Percentiles rank a stretch among this genome's conserved stretches.
Evolutionary conservation across 2,329 filamentous ascomycete genomes (phyloP).

Genomic region (Fusarium sp.): DNA sequence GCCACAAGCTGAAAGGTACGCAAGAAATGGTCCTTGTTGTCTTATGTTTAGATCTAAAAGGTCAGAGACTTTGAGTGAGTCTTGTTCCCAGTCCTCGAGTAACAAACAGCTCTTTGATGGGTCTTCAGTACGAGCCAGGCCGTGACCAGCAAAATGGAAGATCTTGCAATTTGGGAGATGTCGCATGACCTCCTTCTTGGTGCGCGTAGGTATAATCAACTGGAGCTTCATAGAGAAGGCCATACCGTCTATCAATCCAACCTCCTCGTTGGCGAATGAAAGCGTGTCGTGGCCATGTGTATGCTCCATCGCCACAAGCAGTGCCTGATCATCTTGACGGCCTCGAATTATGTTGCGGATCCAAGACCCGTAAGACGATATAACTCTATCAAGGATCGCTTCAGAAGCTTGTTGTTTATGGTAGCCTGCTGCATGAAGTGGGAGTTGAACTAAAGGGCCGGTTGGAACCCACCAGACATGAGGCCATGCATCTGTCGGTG

Average conservation of each 20-base stretch:
- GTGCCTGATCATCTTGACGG: not conserved
- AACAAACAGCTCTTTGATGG: not conserved
- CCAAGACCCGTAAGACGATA: not conserved
- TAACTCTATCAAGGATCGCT: accelerated
- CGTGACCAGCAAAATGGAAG: slow-evolving; percentile 6
- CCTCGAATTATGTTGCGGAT: not conserved
- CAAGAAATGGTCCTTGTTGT: not conserved
- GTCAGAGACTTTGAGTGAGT: not conserved
- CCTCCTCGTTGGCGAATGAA: not conserved
- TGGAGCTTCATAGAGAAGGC: not conserved
- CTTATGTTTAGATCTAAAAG: not conserved
- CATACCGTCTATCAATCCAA: accelerated
- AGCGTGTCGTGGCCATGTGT: not conserved
- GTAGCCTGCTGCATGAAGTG: not conserved
- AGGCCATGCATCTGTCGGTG: accelerated
- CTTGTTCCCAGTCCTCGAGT: not conserved
- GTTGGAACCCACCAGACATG: not conserved
- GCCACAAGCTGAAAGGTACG: not conserved
- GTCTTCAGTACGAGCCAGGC: not conserved
- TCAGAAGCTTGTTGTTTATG: not conserved
- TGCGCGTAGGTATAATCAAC: not conserved
- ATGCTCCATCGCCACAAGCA: not conserved
- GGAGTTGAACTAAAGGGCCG: not conserved
- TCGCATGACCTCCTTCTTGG: not conserved
- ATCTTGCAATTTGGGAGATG: not conserved